Evolutionary conservation across 495 filamentous ascomycete genomes (phyloP).

Genomic region (Annulohypoxylon moriforme): DNA sequence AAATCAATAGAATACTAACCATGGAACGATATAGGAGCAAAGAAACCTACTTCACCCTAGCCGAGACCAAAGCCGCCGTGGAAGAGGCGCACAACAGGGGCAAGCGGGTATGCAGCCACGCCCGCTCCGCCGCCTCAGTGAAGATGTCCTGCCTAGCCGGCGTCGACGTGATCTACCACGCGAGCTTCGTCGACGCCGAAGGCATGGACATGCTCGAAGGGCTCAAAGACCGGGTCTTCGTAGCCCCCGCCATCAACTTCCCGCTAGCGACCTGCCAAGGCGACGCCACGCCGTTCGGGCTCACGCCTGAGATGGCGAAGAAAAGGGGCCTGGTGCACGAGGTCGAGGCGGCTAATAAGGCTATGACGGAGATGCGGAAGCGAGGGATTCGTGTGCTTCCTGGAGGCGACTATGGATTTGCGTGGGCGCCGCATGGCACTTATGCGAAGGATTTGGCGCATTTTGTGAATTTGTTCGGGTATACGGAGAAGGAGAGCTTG

Average conservation of each 20-base stretch:
- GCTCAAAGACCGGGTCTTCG: conserved; percentile 8
- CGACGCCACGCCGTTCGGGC: neutral
- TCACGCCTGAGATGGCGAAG: conserved; percentile 16
- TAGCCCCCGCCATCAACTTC: conserved; percentile 9
- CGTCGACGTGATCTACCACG: conserved; percentile 25
- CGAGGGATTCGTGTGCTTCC: conserved; percentile 17
- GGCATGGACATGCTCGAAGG: conserved; percentile 20
- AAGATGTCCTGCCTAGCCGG: conserved; percentile 22
- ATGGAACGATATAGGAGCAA: neutral
- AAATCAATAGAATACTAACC: neutral
- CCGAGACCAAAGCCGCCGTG: conserved; percentile 19
- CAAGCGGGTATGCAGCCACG: conserved; percentile 18
- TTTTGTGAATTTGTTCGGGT: conserved; percentile 7
- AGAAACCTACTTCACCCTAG: conserved; percentile 18
- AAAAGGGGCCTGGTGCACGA: conserved; percentile 17
- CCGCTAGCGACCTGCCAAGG: neutral
- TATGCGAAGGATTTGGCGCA: conserved; percentile 15
- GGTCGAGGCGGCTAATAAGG: conserved; percentile 5
- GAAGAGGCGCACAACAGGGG: conserved; percentile 22
- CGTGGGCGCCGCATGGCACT: conserved; percentile 22
- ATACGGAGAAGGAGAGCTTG: conserved; percentile 6
- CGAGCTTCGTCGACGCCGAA: conserved; percentile 20
- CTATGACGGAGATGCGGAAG: conserved; percentile 17
- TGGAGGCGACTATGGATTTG: conserved; percentile 19
- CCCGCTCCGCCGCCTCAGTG: conserved; percentile 16